Conservation (phyloP, 768 basidiomycete genomes). For the Holtermannia corniformis region DNA sequence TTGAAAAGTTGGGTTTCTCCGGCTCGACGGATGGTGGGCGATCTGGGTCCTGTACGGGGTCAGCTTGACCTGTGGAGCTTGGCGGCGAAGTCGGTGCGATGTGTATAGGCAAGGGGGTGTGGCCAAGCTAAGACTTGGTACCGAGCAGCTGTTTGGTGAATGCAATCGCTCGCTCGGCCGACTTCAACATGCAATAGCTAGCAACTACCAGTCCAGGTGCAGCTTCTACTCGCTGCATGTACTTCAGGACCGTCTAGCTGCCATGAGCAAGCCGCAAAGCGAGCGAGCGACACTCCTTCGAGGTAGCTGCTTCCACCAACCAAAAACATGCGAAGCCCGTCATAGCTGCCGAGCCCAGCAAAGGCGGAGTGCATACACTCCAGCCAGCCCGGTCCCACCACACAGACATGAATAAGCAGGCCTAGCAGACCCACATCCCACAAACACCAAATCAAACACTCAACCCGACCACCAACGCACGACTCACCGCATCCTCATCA, state of each 20-base stretch:
- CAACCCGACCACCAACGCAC: conserved; percentile 1
- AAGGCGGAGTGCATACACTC: too few relatives aligned
- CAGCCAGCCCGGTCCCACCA: too few relatives aligned
- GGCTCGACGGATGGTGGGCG: conserved; percentile 43
- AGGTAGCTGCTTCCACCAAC: too few relatives aligned
- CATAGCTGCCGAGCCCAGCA: too few relatives aligned
- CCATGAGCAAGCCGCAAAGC: too few relatives aligned
- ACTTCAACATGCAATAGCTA: not conserved
- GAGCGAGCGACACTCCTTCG: too few relatives aligned
- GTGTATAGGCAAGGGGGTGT: conserved; percentile 46
- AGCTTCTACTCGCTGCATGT: too few relatives aligned
- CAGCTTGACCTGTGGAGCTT: conserved; percentile 12
- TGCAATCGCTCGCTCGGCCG: not conserved
- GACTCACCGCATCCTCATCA: conserved; percentile 20
- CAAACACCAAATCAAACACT: not conserved
- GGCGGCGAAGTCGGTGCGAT: conserved; percentile 37
- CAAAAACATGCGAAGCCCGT: too few relatives aligned
- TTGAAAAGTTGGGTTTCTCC: conserved; percentile 77
- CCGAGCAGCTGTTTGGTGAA: conserved; percentile 12
- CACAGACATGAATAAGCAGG: not conserved
- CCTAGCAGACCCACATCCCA: not conserved
- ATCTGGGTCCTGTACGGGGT: conserved; percentile 43
- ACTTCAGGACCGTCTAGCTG: too few relatives aligned
- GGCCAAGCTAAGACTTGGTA: conserved; percentile 36
- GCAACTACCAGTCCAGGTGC: not conserved